Percentiles rank a stretch among this genome's conserved stretches.
phyloP scores from a whole-genome alignment of 306 rosid species.

The Biancaea sappan region DNA sequence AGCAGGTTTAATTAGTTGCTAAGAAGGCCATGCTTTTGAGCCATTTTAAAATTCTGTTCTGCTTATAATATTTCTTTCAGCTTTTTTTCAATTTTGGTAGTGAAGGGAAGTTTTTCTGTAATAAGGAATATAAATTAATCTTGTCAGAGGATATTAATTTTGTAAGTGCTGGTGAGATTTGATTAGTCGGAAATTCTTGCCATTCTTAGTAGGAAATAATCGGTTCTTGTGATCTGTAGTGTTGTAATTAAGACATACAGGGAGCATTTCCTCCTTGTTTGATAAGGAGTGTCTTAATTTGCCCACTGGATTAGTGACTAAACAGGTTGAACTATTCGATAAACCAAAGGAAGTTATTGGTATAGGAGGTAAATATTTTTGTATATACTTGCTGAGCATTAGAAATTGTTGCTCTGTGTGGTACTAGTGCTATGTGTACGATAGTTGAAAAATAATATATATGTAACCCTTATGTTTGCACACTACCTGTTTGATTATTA shows the following conservation, averaged over 20 bases:
- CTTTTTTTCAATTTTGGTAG: neutral
- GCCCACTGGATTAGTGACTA: too few species aligned
- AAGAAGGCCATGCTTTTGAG: neutral
- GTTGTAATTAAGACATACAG: neutral
- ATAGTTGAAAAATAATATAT: constrained; percentile 6
- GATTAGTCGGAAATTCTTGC: constrained; percentile 22
- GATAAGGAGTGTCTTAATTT: constrained; percentile 18
- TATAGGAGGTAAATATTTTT: neutral
- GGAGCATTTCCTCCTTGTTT: constrained; percentile 23
- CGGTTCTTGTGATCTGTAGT: neutral
- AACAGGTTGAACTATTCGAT: constrained; percentile 16
- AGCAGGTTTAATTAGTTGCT: constrained; percentile 63
- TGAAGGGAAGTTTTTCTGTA: neutral
- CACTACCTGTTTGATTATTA: neutral
- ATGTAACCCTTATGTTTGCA: neutral
- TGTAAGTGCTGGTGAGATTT: constrained; percentile 9
- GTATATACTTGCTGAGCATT: constrained; percentile 3
- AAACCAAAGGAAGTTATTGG: neutral
- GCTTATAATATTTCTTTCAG: neutral
- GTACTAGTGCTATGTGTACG: constrained; percentile 12
- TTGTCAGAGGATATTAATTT: neutral
- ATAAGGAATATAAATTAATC: neutral
- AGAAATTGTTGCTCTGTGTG: neutral
- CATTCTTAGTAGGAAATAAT: constrained; percentile 12
- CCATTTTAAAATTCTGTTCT: neutral